Base-by-base conservation (phyloP, 352 stramenopile species). In the Aphanomyces invadans region DNA sequence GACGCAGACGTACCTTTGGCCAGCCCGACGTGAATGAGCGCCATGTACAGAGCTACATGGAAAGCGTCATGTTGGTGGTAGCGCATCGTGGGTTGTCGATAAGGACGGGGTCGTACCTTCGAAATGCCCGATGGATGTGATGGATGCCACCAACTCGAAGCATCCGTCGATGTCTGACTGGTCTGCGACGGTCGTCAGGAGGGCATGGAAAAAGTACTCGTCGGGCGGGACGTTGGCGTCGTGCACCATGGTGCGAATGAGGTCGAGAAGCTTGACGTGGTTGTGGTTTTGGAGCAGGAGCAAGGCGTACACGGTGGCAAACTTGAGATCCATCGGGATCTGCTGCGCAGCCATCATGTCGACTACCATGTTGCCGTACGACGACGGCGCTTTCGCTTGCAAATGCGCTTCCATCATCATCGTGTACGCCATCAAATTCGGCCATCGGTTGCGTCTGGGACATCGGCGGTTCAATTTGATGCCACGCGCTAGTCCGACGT, bases 241-340 rank as follows among this genome's bases (percentile, higher is more conserved):
- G 1, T 57, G 5, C 49, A 29, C 29, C 25, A 57, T 32, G 21
- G 29, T 38, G 21, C 49, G 49, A 9, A 57, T 28, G 5, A 57
- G 49, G 19, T 29, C 21, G 9, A 52, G 44, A 7, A 52, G 12
- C 12, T 52, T 52, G 49, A 12, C 5, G 11, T 38, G 1, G 49
- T 57, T n/a, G 7, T 57, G 49, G 49, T 57, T 57, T 29, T 32
- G 49, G 5, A 32, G 11, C 5, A 57, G 49, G 5, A 57, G 49
- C 49, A 57, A 21, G 21, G 49, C 49, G 4, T 57, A 57, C 19
- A 57, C 17, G 19, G 49, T 57, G 25, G 49, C 49, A 57, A 57
- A 57, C 23, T 57, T 57, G 23, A 33, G 11, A 29, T 57, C 49
- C 17, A 57, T 32, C 4, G 7, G 12, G 25, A 57, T 38, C 11